Conservation (phyloP, 148 eudicot species). For the Chenopodium quinoa region DNA sequence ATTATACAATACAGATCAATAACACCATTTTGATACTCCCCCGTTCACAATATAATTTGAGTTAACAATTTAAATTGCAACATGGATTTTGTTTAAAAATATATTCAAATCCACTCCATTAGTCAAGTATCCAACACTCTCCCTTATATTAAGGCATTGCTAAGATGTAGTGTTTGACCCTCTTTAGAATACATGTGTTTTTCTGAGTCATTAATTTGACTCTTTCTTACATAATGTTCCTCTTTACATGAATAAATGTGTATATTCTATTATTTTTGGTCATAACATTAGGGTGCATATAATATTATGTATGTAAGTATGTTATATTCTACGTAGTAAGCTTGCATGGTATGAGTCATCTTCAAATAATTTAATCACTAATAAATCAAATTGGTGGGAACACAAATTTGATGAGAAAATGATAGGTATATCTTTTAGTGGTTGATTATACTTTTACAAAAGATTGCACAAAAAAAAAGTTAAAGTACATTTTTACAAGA, state of each 20-base stretch:
- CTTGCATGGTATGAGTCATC: constrained; percentile 19
- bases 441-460: constrained; percentile 27
- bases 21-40: too few species aligned
- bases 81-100: not conserved
- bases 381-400: constrained; percentile 27
- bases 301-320: not conserved
- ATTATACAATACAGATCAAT: too few species aligned
- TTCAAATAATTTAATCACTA: not conserved
- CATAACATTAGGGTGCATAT: not conserved
- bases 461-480: constrained; percentile 30
- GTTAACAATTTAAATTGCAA: not conserved
- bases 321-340: constrained; percentile 12
- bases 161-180: constrained; percentile 11
- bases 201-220: constrained; percentile 3
- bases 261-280: not conserved
- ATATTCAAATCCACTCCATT: not conserved
- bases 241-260: not conserved
- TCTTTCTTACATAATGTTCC: not conserved
- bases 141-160: not conserved
- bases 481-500: constrained; percentile 33
- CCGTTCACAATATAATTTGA: not conserved
- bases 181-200: not conserved
- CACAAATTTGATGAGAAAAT: constrained; percentile 14
- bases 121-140: not conserved
- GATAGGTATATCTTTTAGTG: constrained; percentile 27